These are phyloP conservation scores for Suillus subalutaceus DNA, from an alignment of 768 basidiomycete genomes.

Conservation along the genomic window DNA sequence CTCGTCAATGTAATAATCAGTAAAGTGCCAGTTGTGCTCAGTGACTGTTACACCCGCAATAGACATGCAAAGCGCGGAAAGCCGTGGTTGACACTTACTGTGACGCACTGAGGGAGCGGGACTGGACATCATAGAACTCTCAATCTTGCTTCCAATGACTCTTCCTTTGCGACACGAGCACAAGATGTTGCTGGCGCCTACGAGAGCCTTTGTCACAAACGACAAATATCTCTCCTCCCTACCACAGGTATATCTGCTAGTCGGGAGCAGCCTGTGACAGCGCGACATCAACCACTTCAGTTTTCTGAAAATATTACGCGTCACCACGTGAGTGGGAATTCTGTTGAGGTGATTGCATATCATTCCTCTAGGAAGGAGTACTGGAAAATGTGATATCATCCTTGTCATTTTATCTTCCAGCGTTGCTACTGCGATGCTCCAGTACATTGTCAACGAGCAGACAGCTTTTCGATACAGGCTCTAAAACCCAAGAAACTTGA, in stretches of 20 bases:
- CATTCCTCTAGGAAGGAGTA: neutral
- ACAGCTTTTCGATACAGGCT: too few relatives aligned
- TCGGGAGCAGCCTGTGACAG: neutral
- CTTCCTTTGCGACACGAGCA: neutral
- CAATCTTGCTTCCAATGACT: neutral
- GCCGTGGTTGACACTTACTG: too few relatives aligned
- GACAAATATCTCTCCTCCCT: too few relatives aligned
- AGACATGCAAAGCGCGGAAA: too few relatives aligned
- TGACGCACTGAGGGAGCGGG: too few relatives aligned
- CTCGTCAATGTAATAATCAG: too few relatives aligned
- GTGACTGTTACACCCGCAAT: too few relatives aligned
- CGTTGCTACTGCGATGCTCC: too few relatives aligned
- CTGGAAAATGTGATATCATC: neutral
- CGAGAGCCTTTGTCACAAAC: neutral
- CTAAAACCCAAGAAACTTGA: too few relatives aligned
- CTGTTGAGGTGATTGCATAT: neutral
- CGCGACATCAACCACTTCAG: too few relatives aligned
- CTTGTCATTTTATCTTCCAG: neutral
- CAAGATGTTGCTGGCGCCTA: fast-evolving
- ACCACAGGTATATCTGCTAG: too few relatives aligned
- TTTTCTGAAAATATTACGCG: neutral
- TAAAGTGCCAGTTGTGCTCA: neutral
- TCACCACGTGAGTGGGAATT: too few relatives aligned
- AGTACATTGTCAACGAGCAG: neutral
- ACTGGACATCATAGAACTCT: neutral